These are phyloP conservation scores for Kuraishia cidri DNA, from an alignment of 805 yeast genomes.

Conservation along the genomic window DNA sequence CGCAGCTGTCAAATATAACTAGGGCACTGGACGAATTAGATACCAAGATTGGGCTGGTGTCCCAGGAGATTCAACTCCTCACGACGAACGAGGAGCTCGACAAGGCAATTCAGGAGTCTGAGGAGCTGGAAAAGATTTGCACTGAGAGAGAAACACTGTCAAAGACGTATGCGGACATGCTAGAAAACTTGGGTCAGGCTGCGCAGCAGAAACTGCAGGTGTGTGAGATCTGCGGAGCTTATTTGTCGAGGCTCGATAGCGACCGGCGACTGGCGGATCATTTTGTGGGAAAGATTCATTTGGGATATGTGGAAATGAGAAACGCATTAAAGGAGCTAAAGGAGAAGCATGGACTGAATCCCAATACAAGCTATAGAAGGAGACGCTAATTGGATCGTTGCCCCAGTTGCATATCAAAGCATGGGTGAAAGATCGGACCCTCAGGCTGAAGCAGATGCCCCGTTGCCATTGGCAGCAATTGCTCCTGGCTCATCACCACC, in stretches of 20 bases:
- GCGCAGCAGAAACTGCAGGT: constrained; percentile 89
- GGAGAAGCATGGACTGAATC: constrained; percentile 4
- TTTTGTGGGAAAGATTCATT: constrained; percentile 79
- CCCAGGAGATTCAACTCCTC: constrained; percentile 54
- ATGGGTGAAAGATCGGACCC: too few relatives aligned
- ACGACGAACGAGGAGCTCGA: constrained; percentile 38
- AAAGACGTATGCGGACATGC: constrained; percentile 45
- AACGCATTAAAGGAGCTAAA: constrained; percentile 34
- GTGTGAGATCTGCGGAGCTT: constrained; percentile 87
- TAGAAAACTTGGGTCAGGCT: constrained; percentile 72
- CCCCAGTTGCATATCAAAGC: too few relatives aligned
- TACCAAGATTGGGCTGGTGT: constrained; percentile 52
- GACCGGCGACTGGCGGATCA: constrained; percentile 88
- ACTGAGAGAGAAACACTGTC: constrained; percentile 42
- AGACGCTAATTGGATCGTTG: too few relatives aligned
- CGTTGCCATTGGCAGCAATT: too few relatives aligned
- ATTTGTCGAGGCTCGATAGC: constrained; percentile 74
- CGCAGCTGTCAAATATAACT: constrained; percentile 16
- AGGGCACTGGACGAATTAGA: constrained; percentile 55
- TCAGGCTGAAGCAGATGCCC: too few relatives aligned
- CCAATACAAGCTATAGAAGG: too few relatives aligned
- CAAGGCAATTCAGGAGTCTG: constrained; percentile 41
- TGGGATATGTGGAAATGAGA: constrained; percentile 75
- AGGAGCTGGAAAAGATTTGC: constrained; percentile 32
- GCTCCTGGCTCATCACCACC: too few relatives aligned